phyloP scores from a whole-genome alignment of 805 yeast species.

The Hanseniaspora osmophila region DNA sequence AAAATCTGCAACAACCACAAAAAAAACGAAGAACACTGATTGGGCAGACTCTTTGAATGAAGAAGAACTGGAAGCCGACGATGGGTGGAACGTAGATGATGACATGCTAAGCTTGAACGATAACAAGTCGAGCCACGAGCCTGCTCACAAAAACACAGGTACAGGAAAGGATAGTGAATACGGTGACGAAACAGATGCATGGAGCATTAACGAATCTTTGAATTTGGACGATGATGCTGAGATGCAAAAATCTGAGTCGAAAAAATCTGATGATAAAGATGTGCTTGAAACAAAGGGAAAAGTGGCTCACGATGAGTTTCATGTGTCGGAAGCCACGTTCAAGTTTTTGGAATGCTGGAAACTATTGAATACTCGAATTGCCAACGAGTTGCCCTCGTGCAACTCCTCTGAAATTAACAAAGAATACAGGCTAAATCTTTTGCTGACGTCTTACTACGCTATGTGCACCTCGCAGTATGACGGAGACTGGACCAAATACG shows the following conservation, averaged over 20 bases:
- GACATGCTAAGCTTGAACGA: constrained; percentile 9
- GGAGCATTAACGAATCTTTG: constrained; percentile 8
- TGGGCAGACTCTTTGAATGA: neutral
- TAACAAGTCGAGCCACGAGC: neutral
- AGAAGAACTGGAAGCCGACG: constrained; percentile 13
- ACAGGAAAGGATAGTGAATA: constrained; percentile 7
- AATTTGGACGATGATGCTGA: constrained; percentile 8
- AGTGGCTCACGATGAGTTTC: neutral
- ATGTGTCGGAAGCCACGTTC: constrained; percentile 4
- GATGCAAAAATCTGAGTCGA: too few relatives aligned
- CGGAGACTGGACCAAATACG: constrained; percentile 19
- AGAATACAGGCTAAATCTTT: constrained; percentile 15
- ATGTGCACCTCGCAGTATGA: constrained; percentile 9
- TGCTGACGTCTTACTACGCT: constrained; percentile 19
- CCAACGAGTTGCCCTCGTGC: constrained; percentile 4
- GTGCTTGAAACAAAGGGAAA: too few relatives aligned
- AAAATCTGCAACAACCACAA: neutral
- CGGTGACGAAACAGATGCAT: constrained; percentile 3
- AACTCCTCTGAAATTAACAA: neutral
- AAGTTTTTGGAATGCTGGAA: constrained; percentile 10
- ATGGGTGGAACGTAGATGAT: constrained; percentile 15
- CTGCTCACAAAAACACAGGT: constrained; percentile 1
- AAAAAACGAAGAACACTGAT: neutral
- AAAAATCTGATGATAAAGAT: too few relatives aligned
- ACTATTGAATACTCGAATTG: constrained; percentile 6